Base-by-base conservation (phyloP, 208 protist genomes). In the Acanthamoeba sp. region DNA sequence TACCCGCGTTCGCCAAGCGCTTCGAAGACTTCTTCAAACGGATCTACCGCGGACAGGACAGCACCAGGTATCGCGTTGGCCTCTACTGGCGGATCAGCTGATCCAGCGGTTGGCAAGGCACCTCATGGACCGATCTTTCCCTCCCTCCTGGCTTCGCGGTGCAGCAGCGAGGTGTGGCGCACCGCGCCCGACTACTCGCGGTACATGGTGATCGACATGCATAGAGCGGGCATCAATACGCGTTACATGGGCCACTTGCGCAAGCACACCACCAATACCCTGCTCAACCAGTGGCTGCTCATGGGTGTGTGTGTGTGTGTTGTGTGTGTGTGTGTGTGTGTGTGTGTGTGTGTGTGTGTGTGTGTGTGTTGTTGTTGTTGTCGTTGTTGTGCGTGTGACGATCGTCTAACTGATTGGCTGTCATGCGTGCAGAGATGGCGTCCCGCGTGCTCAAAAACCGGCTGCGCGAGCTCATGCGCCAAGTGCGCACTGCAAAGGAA, bases 391-490 rank as follows among this genome's bases (percentile, higher is more conserved):
- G 12, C 12, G 3, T 3, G 45, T 50, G 45, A 12, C 12, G 45
- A 12, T 50, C 7, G 45, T 12, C 7, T 50, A 16, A 16, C 45
- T 50, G 12, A 50, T 12, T 12, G 48, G 48, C 14, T 12, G 4
- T 48, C 24, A 24, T 55, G 50, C 57, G 3, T 27, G 57, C 50
- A 90, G 82, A 90, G 48, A 90, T 90, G 82, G 20, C 34, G 24
- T 90, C 82, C 0, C 48, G 82, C 22, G 82, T 90, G 82, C 32
- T 90, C 27, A 90, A 90, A 29, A 90, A 90, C 55, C 10, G 38
- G 1, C 32, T 90, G 82, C 48, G 82, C n/a, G 82, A 90, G 82
- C 82, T 90, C 27, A 90, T 90, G 82, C 82, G 82, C 0, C 29
- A 59, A 18, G 82, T 90, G 36, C 2, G 7, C 3, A 66, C 34